Percentiles rank a stretch among this genome's conserved stretches.
These are phyloP conservation scores for Diaporthe humulicola DNA, from an alignment of 2,329 filamentous ascomycete genomes.

Conservation along the genomic window DNA sequence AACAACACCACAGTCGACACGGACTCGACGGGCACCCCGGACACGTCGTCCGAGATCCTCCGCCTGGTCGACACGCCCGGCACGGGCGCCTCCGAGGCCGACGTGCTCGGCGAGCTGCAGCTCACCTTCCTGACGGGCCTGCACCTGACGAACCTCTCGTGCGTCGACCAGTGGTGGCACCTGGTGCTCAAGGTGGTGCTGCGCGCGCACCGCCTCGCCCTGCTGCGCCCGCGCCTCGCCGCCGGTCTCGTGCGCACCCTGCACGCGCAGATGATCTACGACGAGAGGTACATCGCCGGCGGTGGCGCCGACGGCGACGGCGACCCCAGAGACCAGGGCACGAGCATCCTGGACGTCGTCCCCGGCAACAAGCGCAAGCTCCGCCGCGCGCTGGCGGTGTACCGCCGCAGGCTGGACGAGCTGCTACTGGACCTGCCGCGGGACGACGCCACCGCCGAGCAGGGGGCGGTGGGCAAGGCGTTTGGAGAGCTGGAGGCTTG, in stretches of 20 bases:
- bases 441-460: constrained; percentile 52
- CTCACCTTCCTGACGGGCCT: constrained; percentile 70
- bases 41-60: constrained; percentile 63
- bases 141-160: constrained; percentile 69
- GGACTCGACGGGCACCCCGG: constrained; percentile 47
- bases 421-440: constrained; percentile 51
- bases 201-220: constrained; percentile 61
- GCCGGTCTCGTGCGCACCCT: constrained; percentile 63
- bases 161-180: constrained; percentile 74
- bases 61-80: constrained; percentile 52
- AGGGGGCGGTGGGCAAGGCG: constrained; percentile 59
- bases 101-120: constrained; percentile 71
- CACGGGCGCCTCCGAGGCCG: constrained; percentile 49
- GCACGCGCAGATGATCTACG: constrained; percentile 68
- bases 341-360: constrained; percentile 50
- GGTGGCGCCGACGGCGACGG: neutral
- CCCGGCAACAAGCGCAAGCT: constrained; percentile 52
- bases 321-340: neutral
- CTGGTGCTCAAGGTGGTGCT: constrained; percentile 65
- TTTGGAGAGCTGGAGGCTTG: constrained; percentile 64
- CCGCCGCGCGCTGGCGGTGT: constrained; percentile 63
- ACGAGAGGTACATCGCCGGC: constrained; percentile 61
- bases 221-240: constrained; percentile 59
- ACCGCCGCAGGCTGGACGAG: constrained; percentile 67
- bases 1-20: neutral